Percentiles rank a stretch among this genome's conserved stretches.
Conservation (phyloP, 2,329 filamentous ascomycete genomes). For the Sporothrix schenckii region DNA sequence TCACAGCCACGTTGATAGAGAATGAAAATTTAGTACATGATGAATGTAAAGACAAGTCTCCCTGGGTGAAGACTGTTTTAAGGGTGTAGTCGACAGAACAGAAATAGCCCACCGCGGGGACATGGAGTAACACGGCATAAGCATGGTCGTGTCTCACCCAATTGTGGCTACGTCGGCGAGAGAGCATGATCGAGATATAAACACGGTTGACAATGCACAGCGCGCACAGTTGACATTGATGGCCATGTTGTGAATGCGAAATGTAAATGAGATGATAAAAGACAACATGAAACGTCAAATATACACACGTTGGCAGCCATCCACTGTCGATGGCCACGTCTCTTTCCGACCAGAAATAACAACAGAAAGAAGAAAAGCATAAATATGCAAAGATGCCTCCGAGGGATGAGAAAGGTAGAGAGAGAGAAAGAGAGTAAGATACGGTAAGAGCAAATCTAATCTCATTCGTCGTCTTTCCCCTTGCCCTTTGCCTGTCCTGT, state of each 20-base stretch:
- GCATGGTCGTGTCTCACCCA: slow-evolving; percentile 5
- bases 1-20: neutral
- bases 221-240: neutral
- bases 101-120: neutral
- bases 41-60: neutral
- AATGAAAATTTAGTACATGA: slow-evolving; percentile 7
- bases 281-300: slow-evolving; percentile 14
- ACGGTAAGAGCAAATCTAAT: neutral
- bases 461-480: neutral
- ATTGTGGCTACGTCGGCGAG: neutral
- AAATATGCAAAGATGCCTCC: slow-evolving; percentile 6
- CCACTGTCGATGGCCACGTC: neutral
- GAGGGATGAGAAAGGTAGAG: neutral
- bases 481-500: slow-evolving; percentile 18
- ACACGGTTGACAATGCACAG: neutral
- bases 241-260: neutral
- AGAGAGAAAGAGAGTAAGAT: neutral
- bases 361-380: slow-evolving; percentile 1
- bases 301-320: slow-evolving; percentile 6
- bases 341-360: neutral
- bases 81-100: neutral
- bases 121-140: neutral
- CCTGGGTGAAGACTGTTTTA: neutral
- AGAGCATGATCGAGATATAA: neutral
- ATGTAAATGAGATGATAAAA: neutral